Evolutionary conservation across 306 rosid genomes (phyloP).

Genomic region (Sphenostylis stenocarpa): DNA sequence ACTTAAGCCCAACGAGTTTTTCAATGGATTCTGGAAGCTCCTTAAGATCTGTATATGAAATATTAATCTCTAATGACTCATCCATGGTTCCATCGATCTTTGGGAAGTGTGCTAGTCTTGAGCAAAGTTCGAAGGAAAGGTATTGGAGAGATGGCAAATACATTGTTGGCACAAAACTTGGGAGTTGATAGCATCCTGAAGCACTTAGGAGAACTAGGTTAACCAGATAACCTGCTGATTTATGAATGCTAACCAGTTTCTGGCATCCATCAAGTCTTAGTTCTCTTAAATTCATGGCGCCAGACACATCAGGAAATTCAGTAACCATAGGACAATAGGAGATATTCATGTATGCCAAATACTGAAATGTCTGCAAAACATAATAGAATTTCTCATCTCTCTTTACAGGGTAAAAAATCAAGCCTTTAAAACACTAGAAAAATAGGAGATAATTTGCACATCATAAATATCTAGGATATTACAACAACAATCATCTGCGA

Average conservation of each 20-base stretch:
- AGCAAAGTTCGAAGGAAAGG: neutral
- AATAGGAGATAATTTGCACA: too few species aligned
- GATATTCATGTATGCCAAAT: neutral
- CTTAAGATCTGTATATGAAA: neutral
- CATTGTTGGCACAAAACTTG: neutral
- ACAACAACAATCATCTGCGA: too few species aligned
- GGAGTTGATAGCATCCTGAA: neutral
- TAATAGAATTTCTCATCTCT: too few species aligned
- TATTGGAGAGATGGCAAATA: neutral
- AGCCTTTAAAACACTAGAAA: too few species aligned
- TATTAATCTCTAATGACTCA: neutral
- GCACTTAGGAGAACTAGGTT: neutral
- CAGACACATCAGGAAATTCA: conserved; percentile 19
- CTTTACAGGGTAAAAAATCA: too few species aligned
- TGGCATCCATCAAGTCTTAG: neutral
- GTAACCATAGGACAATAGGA: neutral
- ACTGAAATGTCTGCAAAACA: neutral
- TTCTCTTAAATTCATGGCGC: neutral
- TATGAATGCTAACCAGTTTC: neutral
- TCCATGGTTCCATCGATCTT: neutral
- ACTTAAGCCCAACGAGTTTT: neutral
- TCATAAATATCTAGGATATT: too few species aligned
- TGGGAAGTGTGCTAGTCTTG: conserved; percentile 3
- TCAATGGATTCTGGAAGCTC: conserved; percentile 7
- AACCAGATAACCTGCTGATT: neutral